Conservation (phyloP, 495 filamentous ascomycete genomes). For the Cercophora newfieldiana region DNA sequence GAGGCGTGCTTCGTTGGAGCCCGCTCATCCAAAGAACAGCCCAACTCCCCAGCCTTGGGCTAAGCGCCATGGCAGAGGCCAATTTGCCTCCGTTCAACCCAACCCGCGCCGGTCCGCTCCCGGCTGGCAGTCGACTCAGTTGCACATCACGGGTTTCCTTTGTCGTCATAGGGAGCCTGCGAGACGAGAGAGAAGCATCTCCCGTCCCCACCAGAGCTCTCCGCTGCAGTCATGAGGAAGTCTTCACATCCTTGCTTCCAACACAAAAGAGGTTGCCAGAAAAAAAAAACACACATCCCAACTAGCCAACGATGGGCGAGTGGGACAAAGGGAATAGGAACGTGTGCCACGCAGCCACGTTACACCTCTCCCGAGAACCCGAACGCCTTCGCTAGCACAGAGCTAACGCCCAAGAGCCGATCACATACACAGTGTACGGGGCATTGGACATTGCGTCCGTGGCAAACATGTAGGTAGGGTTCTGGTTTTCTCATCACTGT, state of each 20-base stretch:
- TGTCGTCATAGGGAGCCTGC: background rate
- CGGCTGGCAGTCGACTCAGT: background rate
- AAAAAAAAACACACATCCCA: background rate
- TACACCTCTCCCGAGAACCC: constrained; percentile 5
- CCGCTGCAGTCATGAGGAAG: background rate
- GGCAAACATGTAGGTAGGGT: constrained; percentile 1
- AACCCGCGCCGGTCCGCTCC: background rate
- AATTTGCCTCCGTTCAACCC: constrained; percentile 3
- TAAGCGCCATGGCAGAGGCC: constrained; percentile 4
- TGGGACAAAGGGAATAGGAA: background rate
- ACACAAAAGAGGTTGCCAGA: background rate
- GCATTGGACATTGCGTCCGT: background rate
- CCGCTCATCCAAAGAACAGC: constrained; percentile 14
- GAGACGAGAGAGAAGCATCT: background rate
- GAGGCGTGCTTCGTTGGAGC: constrained; percentile 12
- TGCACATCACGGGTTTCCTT: background rate
- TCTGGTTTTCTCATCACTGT: background rate
- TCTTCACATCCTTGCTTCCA: background rate
- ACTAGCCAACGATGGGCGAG: constrained; percentile 1
- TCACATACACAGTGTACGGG: background rate
- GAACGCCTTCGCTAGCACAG: background rate
- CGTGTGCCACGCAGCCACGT: constrained; percentile 9
- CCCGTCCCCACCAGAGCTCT: background rate
- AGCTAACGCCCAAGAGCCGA: constrained; percentile 4
- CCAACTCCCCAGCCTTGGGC: background rate